Conservation (phyloP, 495 filamentous ascomycete genomes). For the Tuber borchii region DNA sequence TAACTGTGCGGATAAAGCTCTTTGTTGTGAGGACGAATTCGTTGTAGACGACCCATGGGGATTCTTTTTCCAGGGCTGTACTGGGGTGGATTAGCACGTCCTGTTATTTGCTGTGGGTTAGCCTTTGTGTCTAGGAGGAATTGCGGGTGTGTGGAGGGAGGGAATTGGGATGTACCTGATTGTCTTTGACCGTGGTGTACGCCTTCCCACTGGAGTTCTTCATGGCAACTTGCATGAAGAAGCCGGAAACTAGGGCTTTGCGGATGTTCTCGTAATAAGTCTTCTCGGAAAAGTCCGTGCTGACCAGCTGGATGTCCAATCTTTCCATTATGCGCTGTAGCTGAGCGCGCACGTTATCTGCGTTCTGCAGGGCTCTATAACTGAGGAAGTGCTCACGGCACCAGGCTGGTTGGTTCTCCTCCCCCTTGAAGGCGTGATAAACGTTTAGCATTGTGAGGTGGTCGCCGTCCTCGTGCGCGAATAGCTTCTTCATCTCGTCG, state of each 20-base stretch:
- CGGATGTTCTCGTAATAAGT: constrained; percentile 97
- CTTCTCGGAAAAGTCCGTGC: constrained; percentile 86
- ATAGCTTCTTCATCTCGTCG: constrained; percentile 93
- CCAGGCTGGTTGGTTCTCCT: constrained; percentile 71
- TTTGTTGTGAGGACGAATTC: constrained; percentile 97
- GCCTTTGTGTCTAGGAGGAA: not conserved
- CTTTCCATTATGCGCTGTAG: constrained; percentile 95
- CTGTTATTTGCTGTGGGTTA: constrained; percentile 44
- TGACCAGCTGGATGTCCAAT: constrained; percentile 72
- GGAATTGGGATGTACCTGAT: constrained; percentile 47
- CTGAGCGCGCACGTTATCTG: constrained; percentile 87
- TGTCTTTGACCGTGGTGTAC: constrained; percentile 92
- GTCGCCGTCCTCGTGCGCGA: constrained; percentile 88
- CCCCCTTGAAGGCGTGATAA: constrained; percentile 89
- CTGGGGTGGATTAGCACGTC: constrained; percentile 87
- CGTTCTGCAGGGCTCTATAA: constrained; percentile 76
- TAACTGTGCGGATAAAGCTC: constrained; percentile 74
- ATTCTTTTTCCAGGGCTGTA: constrained; percentile 74
- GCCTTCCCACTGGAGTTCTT: constrained; percentile 67
- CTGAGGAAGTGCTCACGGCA: constrained; percentile 98
- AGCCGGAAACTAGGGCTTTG: constrained; percentile 84
- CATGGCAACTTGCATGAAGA: constrained; percentile 99
- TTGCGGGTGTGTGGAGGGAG: not conserved
- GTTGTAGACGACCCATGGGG: constrained; percentile 97
- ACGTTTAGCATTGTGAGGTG: constrained; percentile 95